Percentiles rank a stretch among this genome's conserved stretches.
These are phyloP conservation scores for Babesia caballi DNA, from an alignment of 169 alveolate species.

Conservation along the genomic window DNA sequence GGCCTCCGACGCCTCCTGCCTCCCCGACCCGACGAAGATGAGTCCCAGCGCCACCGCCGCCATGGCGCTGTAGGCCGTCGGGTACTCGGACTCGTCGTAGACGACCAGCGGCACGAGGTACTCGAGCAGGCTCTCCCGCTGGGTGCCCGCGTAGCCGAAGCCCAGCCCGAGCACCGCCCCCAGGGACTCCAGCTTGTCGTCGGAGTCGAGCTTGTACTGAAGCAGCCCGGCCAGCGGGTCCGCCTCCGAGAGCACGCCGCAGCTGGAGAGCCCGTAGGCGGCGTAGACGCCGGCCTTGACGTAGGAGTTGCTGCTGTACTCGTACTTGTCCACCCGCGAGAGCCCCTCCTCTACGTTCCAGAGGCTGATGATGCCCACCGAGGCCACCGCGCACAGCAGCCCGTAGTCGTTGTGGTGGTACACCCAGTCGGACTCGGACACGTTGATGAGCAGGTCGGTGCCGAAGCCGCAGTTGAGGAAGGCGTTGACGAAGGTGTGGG, in stretches of 20 bases:
- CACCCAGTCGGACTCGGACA: constrained; percentile 88
- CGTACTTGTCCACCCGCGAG: constrained; percentile 87
- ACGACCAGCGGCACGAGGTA: constrained; percentile 85
- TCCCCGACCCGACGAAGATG: constrained; percentile 93
- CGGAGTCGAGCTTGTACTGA: constrained; percentile 86
- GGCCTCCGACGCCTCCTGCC: constrained; percentile 92
- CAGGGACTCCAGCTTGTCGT: constrained; percentile 75
- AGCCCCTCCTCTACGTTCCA: constrained; percentile 99
- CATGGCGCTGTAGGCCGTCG: constrained; percentile 91
- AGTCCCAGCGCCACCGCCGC: constrained; percentile 96
- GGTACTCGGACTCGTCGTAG: constrained; percentile 80
- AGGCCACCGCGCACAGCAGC: constrained; percentile 92
- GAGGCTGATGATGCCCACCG: constrained; percentile 91
- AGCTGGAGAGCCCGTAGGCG: constrained; percentile 90
- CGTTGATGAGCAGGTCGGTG: constrained; percentile 87
- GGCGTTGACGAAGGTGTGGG: constrained; percentile 96
- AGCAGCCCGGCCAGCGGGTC: constrained; percentile 95
- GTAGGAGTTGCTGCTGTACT: constrained; percentile 89
- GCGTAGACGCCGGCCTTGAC: constrained; percentile 94
- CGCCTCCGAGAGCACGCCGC: constrained; percentile 91
- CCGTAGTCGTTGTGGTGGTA: constrained; percentile 94
- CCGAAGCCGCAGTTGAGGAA: constrained; percentile 98
- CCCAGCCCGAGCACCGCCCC: constrained; percentile 97
- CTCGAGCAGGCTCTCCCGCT: constrained; percentile 89
- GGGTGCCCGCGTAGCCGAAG: constrained; percentile 96